Conservation (phyloP, 106 monocot species). For the Acorus calamus region DNA sequence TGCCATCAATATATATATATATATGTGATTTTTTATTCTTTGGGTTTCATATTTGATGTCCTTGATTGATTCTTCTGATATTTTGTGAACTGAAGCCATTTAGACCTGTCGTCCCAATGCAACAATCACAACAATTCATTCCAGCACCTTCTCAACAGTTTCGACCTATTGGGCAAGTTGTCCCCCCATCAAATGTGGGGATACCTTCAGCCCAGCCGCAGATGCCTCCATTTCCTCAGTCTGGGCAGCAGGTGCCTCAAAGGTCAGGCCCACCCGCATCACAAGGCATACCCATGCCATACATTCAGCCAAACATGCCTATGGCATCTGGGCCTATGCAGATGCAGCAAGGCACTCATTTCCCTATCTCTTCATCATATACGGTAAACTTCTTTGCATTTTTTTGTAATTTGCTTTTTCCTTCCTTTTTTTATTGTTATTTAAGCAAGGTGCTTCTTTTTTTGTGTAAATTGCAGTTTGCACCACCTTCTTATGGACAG, state of each 20-base stretch:
- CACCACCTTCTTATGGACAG: constrained; percentile 51
- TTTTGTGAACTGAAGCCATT: constrained; percentile 39
- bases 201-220: constrained; percentile 39
- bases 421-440: neutral
- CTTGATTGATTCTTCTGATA: neutral
- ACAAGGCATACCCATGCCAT: constrained; percentile 46
- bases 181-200: constrained; percentile 30
- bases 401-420: neutral
- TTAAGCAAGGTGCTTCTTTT: neutral
- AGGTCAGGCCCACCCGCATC: constrained; percentile 31
- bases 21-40: no score
- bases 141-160: constrained; percentile 45
- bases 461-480: constrained; percentile 32
- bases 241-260: constrained; percentile 34
- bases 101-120: constrained; percentile 46
- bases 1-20: neutral
- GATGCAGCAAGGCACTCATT: constrained; percentile 31
- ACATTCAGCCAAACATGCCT: constrained; percentile 37
- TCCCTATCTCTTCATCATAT: constrained; percentile 61
- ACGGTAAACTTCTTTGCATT: constrained; percentile 32
- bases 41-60: no score
- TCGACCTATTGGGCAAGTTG: constrained; percentile 42
- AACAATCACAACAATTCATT: constrained; percentile 54
- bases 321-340: constrained; percentile 34
- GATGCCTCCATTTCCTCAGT: constrained; percentile 32